Evolutionary conservation across 345 rosid species (phyloP).

Genomic region (Gossypium ekmanianum): DNA sequence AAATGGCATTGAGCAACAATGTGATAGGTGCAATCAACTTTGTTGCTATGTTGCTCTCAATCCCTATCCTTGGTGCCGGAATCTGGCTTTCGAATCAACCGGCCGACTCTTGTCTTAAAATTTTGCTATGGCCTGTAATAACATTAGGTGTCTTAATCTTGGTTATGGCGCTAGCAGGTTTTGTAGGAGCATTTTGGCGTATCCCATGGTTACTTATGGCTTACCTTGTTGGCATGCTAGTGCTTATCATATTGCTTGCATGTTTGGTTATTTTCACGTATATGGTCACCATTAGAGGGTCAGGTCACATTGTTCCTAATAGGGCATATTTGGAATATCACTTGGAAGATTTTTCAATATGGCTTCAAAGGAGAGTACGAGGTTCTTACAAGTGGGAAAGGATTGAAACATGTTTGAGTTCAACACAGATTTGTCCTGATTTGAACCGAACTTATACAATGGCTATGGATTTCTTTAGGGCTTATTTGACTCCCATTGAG

Average conservation of each 20-base stretch:
- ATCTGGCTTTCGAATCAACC: constrained; percentile 80
- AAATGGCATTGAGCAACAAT: constrained; percentile 87
- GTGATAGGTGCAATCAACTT: constrained; percentile 90
- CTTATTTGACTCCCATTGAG: constrained; percentile 75
- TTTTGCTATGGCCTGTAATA: constrained; percentile 91
- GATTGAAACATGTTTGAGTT: constrained; percentile 63
- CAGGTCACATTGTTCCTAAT: constrained; percentile 72
- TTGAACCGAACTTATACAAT: constrained; percentile 63
- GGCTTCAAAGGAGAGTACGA: constrained; percentile 70
- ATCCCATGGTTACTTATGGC: constrained; percentile 68
- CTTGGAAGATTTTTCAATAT: constrained; percentile 71
- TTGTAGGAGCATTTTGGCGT: constrained; percentile 87
- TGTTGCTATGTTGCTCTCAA: constrained; percentile 74
- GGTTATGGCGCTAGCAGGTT: constrained; percentile 66
- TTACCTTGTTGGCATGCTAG: constrained; percentile 73
- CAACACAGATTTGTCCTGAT: constrained; percentile 59
- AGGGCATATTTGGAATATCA: constrained; percentile 77
- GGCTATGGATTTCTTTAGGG: constrained; percentile 88
- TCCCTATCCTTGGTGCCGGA: constrained; percentile 83
- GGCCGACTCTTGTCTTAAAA: constrained; percentile 77
- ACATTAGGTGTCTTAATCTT: constrained; percentile 70
- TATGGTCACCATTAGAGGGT: constrained; percentile 73
- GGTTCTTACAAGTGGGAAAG: constrained; percentile 83
- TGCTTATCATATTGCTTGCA: constrained; percentile 59
- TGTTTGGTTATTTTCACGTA: constrained; percentile 65